phyloP scores from a whole-genome alignment of 2,329 filamentous ascomycete genomes.

The Cladosporium sp. region DNA sequence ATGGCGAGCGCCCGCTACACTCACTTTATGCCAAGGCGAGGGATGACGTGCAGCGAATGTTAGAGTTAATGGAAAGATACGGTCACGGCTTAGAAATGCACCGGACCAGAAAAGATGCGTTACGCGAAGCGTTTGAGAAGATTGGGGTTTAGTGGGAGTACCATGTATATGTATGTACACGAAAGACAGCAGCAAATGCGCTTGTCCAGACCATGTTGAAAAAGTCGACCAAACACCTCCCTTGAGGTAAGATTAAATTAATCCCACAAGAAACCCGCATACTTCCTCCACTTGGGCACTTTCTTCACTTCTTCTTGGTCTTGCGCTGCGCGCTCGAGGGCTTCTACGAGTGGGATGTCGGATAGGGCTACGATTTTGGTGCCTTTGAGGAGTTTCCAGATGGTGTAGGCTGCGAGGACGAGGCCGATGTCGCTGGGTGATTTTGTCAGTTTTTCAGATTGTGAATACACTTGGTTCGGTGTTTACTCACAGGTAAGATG shows the following conservation, averaged over 20 bases:
- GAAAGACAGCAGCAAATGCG: neutral
- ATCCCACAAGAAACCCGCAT: slow-evolving; percentile 7
- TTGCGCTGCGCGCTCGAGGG: slow-evolving; percentile 23
- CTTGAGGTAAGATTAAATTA: neutral
- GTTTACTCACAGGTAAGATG: slow-evolving; percentile 22
- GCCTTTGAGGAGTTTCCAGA: slow-evolving; percentile 30
- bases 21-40: slow-evolving; percentile 40
- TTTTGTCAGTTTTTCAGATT: neutral
- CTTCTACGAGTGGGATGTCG: slow-evolving; percentile 28
- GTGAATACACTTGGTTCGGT: neutral
- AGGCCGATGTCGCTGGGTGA: slow-evolving; percentile 34
- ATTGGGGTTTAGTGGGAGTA: slow-evolving; percentile 18
- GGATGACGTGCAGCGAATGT: slow-evolving; percentile 45
- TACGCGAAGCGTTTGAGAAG: slow-evolving; percentile 45
- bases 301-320: slow-evolving; percentile 8
- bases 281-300: slow-evolving; percentile 1
- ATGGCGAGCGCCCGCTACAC: slow-evolving; percentile 22
- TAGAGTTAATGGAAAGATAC: slow-evolving; percentile 49
- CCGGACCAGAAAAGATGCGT: slow-evolving; percentile 48
- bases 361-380: slow-evolving; percentile 28
- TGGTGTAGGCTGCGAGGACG: slow-evolving; percentile 25
- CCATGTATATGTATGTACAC: neutral
- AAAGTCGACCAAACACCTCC: neutral
- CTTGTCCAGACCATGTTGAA: neutral
- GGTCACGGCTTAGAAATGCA: slow-evolving; percentile 49